These are phyloP conservation scores for Fraxinus cuspidata DNA, from an alignment of 257 asterid species.

Conservation along the genomic window DNA sequence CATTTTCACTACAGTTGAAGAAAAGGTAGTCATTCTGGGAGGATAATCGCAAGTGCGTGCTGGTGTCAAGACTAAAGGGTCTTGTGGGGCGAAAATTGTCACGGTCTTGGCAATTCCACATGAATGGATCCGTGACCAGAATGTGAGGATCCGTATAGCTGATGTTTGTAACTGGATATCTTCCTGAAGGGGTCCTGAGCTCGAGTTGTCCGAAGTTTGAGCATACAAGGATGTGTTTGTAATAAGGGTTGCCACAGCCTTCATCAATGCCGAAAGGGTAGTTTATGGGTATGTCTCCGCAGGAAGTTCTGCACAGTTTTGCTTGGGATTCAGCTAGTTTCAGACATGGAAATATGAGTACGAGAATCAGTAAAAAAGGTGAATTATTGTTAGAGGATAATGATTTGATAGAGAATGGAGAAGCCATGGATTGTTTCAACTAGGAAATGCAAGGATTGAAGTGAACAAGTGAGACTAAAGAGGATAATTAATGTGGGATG, in stretches of 20 bases:
- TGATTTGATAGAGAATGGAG: slow-evolving; percentile 11
- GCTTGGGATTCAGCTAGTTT: slow-evolving; percentile 40
- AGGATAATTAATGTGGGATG: slow-evolving; percentile 30
- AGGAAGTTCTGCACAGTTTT: slow-evolving; percentile 59
- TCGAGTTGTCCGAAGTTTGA: slow-evolving; percentile 48
- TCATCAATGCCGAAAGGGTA: slow-evolving; percentile 89
- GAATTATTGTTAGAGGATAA: not conserved
- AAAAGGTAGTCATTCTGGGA: slow-evolving; percentile 72
- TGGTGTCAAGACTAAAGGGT: slow-evolving; percentile 80
- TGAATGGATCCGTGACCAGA: slow-evolving; percentile 63
- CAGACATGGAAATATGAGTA: slow-evolving; percentile 23
- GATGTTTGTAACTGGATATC: slow-evolving; percentile 55
- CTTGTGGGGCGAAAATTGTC: slow-evolving; percentile 55
- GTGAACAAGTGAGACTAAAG: slow-evolving; percentile 9
- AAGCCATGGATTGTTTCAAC: slow-evolving; percentile 32
- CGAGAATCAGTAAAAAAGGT: not conserved
- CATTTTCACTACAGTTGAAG: slow-evolving; percentile 76
- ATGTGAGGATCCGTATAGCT: slow-evolving; percentile 81
- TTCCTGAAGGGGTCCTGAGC: slow-evolving; percentile 79
- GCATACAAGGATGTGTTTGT: slow-evolving; percentile 60
- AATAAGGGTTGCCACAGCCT: slow-evolving; percentile 88
- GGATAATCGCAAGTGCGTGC: slow-evolving; percentile 71
- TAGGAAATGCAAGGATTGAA: slow-evolving; percentile 6
- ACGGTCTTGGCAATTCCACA: slow-evolving; percentile 82
- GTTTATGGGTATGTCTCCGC: slow-evolving; percentile 67